Evolutionary conservation across 495 filamentous ascomycete species (phyloP).

Genomic region (Daldinia loculata): DNA sequence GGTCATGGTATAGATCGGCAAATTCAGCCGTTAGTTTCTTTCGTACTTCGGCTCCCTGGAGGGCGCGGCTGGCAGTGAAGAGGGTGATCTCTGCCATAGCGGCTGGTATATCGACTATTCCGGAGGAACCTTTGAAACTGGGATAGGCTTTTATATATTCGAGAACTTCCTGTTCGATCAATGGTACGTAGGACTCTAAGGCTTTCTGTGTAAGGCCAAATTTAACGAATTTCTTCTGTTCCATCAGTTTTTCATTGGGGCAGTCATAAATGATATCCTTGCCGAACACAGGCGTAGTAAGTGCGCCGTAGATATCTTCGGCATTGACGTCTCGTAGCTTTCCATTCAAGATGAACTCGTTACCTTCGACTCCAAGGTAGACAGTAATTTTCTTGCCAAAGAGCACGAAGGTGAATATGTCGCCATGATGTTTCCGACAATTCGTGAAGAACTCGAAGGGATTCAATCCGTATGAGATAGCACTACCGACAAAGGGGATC

Average conservation of each 20-base stretch:
- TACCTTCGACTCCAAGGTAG: not conserved
- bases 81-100: not conserved
- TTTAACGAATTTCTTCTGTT: not conserved
- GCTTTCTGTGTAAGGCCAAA: not conserved
- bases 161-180: not conserved
- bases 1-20: not conserved
- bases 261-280: not conserved
- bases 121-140: not conserved
- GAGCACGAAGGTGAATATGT: not conserved
- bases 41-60: constrained; percentile 1
- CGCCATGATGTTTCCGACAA: not conserved
- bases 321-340: not conserved
- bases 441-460: not conserved
- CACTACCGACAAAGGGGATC: not conserved
- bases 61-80: not conserved
- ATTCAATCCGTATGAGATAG: not conserved
- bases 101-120: not conserved
- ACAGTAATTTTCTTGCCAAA: not conserved
- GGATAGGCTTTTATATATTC: not conserved
- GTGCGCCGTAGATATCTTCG: not conserved
- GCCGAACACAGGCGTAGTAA: not conserved
- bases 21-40: not conserved
- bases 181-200: not conserved
- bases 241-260: not conserved
- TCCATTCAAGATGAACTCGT: not conserved